Evolutionary conservation across 345 rosid species (phyloP), one percentile per base, ranked within the genome.

Genomic region (Kandelia obovata): DNA sequence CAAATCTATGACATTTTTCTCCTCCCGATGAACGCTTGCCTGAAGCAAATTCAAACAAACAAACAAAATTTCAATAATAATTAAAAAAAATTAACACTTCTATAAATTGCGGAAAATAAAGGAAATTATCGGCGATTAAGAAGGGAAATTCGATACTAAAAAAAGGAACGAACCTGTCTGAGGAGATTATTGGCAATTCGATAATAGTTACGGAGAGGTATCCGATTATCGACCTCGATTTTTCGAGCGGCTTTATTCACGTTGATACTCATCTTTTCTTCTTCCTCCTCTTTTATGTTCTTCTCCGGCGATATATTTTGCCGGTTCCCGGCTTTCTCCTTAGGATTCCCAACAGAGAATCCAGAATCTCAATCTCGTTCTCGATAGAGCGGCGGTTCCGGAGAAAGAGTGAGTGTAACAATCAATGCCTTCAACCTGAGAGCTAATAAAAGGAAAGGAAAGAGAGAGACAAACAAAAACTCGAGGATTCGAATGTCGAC

Each of bases 121-220:
- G 2, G 62, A 72, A n/a, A 65, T 16, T 20, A 16, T 31, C 72
- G 43, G 57, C 28, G 60, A 53, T 28, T 8, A 21, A 17, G 30
- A 21, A 6, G 7, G n/a, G 6, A 30, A 67, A 55, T 13, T 64
- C 30, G 17, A 43, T 43, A 4, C 49, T 43, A 32, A 32, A 64
- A 10, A 34, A 51, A 53, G 15, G 23, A 58, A 21, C 21, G 10
- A 10, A 87, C 98, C 98, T 91, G 97, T 23, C 88, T 83, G 74
- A 94, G 95, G 68, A 94, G 96, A 81, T 88, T 87, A 80, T 94
- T 95, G 71, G 97, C 97, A 78, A 88, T 94, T 62, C 97, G 82
- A 58, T 89, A 87, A 76, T 94, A 90, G 69, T 85, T 77, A 28
- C 86, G 88, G 72, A 94, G 92, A 76, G 92, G 84, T 37, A 89